A percentile compares a stretch with the other conserved stretches of the same genome.
phyloP scores from a whole-genome alignment of 257 asterid genomes.

The Ajuga chamaepitys region DNA sequence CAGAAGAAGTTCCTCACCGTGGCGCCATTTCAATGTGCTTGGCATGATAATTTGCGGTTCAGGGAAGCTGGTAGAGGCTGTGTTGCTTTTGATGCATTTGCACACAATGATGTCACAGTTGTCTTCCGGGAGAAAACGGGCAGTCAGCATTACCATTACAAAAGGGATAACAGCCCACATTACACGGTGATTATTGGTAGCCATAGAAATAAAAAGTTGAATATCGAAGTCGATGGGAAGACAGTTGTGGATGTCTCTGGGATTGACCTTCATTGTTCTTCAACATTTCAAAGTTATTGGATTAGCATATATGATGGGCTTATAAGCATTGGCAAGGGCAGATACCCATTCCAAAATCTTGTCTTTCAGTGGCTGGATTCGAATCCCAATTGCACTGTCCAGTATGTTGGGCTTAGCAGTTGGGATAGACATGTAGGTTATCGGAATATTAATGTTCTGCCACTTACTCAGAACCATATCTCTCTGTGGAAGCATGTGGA shows the following conservation, averaged over 20 bases:
- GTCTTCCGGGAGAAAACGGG: conserved; percentile 93
- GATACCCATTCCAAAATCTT: conserved; percentile 94
- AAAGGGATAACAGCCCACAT: conserved; percentile 85
- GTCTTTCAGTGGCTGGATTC: conserved; percentile 95
- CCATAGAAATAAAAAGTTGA: conserved; percentile 79
- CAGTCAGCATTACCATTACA: conserved; percentile 96
- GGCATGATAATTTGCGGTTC: conserved; percentile 81
- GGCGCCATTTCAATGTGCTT: conserved; percentile 94
- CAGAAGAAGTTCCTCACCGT: conserved; percentile 73
- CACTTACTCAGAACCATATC: conserved; percentile 74
- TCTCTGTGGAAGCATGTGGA: conserved; percentile 88
- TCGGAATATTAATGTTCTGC: conserved; percentile 74
- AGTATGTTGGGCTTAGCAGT: conserved; percentile 93
- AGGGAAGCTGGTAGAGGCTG: conserved; percentile 98
- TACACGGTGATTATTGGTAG: conserved; percentile 96
- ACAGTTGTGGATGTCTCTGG: conserved; percentile 81
- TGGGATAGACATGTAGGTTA: conserved; percentile 98
- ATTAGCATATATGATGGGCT: conserved; percentile 83
- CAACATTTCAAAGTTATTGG: conserved; percentile 95
- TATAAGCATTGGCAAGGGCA: conserved; percentile 92
- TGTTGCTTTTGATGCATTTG: conserved; percentile 95
- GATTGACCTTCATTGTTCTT: conserved; percentile 73
- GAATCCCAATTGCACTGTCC: conserved; percentile 74
- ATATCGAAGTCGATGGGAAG: conserved; percentile 78
- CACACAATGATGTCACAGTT: conserved; percentile 85